phyloP scores from a whole-genome alignment of 2,329 filamentous ascomycete species.

The Amphichorda felina region DNA sequence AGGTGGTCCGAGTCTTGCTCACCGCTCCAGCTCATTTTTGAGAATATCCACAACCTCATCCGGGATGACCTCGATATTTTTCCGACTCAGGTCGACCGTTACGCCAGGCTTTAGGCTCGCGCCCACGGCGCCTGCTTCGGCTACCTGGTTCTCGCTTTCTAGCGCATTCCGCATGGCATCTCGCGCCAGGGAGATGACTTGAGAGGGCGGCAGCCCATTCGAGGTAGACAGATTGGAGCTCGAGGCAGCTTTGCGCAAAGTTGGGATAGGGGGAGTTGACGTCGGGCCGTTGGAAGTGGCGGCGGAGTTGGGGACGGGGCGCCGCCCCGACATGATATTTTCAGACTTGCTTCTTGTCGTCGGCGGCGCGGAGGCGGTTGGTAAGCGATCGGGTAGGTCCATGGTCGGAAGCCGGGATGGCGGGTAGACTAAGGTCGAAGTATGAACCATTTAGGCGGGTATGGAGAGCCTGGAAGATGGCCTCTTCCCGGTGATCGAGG shows the following conservation, averaged over 20 bases:
- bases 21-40: conserved; percentile 64
- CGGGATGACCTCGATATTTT: conserved; percentile 58
- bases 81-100: conserved; percentile 68
- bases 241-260: conserved; percentile 32
- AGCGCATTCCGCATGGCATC: conserved; percentile 57
- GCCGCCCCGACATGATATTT: conserved; percentile 24
- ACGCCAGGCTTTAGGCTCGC: conserved; percentile 56
- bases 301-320: conserved; percentile 23
- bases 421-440: background rate
- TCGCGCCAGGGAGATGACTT: conserved; percentile 53
- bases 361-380: background rate
- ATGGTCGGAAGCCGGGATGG: conserved; percentile 1
- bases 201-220: conserved; percentile 43
- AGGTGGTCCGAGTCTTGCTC: conserved; percentile 8
- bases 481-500: too few relatives aligned
- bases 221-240: conserved; percentile 35
- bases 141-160: conserved; percentile 52
- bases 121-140: conserved; percentile 46
- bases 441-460: conserved; percentile 1
- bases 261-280: conserved; percentile 32
- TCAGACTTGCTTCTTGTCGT: conserved; percentile 24
- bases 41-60: conserved; percentile 67
- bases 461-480: too few relatives aligned
- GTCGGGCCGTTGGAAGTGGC: conserved; percentile 26
- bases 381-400: conserved; percentile 3